Percentiles rank a stretch among this genome's conserved stretches.
These are phyloP conservation scores for Neofusicoccum sp. DNA, from an alignment of 2,329 filamentous ascomycete species.

Conservation along the genomic window DNA sequence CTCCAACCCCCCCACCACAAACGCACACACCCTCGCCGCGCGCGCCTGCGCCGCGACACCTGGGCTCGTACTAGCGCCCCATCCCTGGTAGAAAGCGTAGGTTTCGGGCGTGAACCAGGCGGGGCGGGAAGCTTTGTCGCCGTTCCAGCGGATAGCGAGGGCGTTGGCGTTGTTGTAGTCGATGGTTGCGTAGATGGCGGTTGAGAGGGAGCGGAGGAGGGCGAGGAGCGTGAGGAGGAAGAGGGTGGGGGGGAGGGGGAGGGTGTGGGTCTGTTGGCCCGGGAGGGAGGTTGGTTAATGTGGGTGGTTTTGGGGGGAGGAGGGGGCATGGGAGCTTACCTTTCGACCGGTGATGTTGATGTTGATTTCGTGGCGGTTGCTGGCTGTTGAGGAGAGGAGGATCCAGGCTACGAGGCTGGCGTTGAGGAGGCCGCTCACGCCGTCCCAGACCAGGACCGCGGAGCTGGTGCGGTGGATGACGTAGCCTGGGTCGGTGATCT, in stretches of 20 bases:
- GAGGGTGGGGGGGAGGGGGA: not conserved
- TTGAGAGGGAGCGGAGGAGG: slow-evolving; percentile 2
- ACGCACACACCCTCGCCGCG: slow-evolving; percentile 23
- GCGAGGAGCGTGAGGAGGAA: not conserved
- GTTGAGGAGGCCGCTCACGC: not conserved
- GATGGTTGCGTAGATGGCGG: not conserved
- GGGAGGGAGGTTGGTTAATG: too few relatives aligned
- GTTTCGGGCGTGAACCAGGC: slow-evolving; percentile 4
- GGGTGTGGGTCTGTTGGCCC: not conserved
- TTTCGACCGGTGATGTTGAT: not conserved
- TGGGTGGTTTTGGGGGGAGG: not conserved
- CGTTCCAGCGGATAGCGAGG: slow-evolving; percentile 1
- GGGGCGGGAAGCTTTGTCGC: not conserved
- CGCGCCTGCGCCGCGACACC: slow-evolving; percentile 43
- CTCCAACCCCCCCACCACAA: slow-evolving; percentile 33
- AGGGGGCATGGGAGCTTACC: not conserved
- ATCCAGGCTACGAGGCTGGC: not conserved
- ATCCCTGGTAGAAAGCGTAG: slow-evolving; percentile 5
- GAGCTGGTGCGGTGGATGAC: slow-evolving; percentile 2
- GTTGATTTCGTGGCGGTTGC: not conserved
- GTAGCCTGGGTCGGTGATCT: slow-evolving; percentile 1
- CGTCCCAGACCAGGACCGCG: slow-evolving; percentile 2
- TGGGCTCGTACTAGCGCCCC: not conserved
- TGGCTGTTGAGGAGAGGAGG: not conserved
- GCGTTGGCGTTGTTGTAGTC: not conserved